Base-by-base conservation (phyloP, 352 stramenopile species). In the Phytophthora tubulina region DNA sequence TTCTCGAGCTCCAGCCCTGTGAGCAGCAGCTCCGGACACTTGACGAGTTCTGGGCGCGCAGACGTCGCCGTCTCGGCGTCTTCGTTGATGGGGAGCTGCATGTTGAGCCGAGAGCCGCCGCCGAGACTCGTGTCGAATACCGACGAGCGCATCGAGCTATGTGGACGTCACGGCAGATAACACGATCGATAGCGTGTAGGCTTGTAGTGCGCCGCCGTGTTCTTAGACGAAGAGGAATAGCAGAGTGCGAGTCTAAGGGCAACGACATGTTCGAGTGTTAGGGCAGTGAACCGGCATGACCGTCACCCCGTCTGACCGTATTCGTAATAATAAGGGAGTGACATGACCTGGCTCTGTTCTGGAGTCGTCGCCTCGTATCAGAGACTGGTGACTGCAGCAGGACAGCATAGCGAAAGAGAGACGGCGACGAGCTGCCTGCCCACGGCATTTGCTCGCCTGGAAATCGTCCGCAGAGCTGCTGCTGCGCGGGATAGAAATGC, bases 21-120 rank as follows among this genome's bases (percentile, higher is more conserved):
- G 36, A 88, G 53, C 35, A 87, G 64, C 36, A 91, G 55, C 55
- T 91, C 84, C 5, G 83, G 83, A 45, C 82, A 89, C 35, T 79
- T 73, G 27, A 78, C 49, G 3, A 76, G 46, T 33, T 78, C 65
- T 5, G 71, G 60, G 8, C 56, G 63, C n/a, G n/a, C 27, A 3
- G 57, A 15, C 35, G 54, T 33, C 35, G 63, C 42, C 31, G 21
- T 44, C 41, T 61, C 57, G 14, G 61, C 32, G 15, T 65, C 63
- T 27, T 67, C 27, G 30, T 53, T 42, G 31, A 61, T 76, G 14
- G 64, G 48, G 32, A 60, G 45, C 64, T 74, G 70, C 55, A 64
- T 53, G 3, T 64, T 55, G 38, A 70, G 52, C 35, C 68, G 71
- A 53, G 51, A 59, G 53, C 46, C 41, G 41, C 41, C 39, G 49